Percentiles rank a stretch among this genome's conserved stretches.
phyloP scores from a whole-genome alignment of 2,329 filamentous ascomycete genomes.

The Hymenotorrendiella dingleyae region DNA sequence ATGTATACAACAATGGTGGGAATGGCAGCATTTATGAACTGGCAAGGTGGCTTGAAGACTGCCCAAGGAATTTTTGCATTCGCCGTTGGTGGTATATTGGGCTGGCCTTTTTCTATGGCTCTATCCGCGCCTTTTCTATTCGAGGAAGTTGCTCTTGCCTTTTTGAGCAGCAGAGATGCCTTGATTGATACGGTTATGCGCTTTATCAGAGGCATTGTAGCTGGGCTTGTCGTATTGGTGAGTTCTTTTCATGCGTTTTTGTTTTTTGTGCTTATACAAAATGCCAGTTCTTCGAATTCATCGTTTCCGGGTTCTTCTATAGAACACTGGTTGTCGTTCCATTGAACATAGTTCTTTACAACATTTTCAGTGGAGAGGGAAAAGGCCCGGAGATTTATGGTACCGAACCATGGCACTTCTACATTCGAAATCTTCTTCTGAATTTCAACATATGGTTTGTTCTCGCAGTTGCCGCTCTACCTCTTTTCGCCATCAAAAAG shows the following conservation, averaged over 20 bases:
- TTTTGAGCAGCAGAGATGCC: constrained; percentile 50
- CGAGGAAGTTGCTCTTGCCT: constrained; percentile 63
- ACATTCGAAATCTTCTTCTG: constrained; percentile 80
- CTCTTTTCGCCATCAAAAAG: constrained; percentile 71
- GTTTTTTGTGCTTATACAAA: constrained; percentile 5
- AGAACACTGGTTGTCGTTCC: constrained; percentile 70
- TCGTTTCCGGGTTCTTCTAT: constrained; percentile 80
- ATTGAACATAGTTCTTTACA: constrained; percentile 93
- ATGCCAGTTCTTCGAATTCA: constrained; percentile 60
- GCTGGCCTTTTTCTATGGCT: constrained; percentile 91
- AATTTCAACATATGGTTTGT: constrained; percentile 97
- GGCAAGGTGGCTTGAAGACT: constrained; percentile 72
- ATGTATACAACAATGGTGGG: constrained; percentile 93
- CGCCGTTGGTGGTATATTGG: constrained; percentile 74
- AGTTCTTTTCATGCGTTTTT: not conserved
- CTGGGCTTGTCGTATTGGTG: constrained; percentile 28
- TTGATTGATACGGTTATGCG: constrained; percentile 55
- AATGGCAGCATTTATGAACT: constrained; percentile 84
- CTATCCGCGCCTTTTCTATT: constrained; percentile 73
- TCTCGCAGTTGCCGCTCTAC: constrained; percentile 67
- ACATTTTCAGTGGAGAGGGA: constrained; percentile 75
- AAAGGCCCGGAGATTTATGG: constrained; percentile 88
- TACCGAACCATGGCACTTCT: constrained; percentile 95
- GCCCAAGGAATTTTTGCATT: constrained; percentile 87
- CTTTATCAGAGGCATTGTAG: constrained; percentile 58